Base-by-base conservation (phyloP, 371 early-diverging fungal genomes). In the Actinomucor elegans region DNA sequence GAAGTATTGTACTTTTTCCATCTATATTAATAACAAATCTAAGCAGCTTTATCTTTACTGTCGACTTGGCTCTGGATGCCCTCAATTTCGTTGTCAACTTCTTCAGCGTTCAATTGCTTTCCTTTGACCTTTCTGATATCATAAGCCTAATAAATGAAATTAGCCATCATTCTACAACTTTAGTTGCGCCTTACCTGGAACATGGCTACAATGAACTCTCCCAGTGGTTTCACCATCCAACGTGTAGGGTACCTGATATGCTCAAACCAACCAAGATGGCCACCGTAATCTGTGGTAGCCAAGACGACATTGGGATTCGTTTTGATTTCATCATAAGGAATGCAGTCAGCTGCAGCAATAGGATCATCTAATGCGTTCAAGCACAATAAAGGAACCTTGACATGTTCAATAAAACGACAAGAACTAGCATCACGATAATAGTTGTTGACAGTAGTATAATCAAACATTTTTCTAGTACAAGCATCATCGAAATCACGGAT, bases 251-350 rank as follows among this genome's bases (percentile, higher is more conserved):
- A 52, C n/a, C 43, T 52, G 15, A 69, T 52, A 18, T 86, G 85
- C 34, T 87, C 84, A 67, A 91, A 92, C 88, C 93, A 97, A 8
- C 97, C 99, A 42, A 98, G 73, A 67, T 98, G 99, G 9, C 98
- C 99, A 42, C 99, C 99, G 21, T 73, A 67, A 15, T 77, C 67
- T 0, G 95, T 94, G 3, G 92, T 87, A 1, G 94, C 96, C 21
- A 99, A 67, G 3, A 96, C 57, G 27, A 94, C 80, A 66, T 90
- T 76, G 11, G 92, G 92, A 64, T 98, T 99, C 17, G 66, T 61
- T 46, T 70, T 59, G 50, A 82, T 79, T 64, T 90, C 90, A 21
- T 90, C 82, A 36, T 73, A 82, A 5, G 97, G 95, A 18, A 95
- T 88, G 12, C 86, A 77, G 35, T 81, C 70, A 5, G 56, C 59